These are phyloP conservation scores for Hemileia vastatrix DNA, from an alignment of 1,284 basidiomycete species.

Conservation along the genomic window DNA sequence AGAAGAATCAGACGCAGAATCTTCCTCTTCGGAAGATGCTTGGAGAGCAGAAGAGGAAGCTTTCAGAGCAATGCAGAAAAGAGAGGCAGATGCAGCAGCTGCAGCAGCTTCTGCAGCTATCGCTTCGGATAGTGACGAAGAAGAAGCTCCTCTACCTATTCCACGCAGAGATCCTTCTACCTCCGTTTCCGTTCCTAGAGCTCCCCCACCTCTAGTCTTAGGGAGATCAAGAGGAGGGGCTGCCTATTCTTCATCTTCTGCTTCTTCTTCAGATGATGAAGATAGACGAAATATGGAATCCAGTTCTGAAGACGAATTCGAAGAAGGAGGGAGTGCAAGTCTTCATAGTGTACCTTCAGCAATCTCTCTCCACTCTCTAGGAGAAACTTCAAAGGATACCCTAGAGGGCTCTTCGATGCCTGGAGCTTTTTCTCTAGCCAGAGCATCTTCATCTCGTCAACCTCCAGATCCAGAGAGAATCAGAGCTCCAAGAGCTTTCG, in stretches of 20 bases:
- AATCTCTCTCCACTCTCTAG: background rate
- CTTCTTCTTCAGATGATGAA: no score
- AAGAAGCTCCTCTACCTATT: background rate
- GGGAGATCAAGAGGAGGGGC: constrained; percentile 31
- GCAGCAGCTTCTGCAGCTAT: background rate
- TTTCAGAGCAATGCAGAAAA: constrained; percentile 21
- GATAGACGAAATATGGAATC: background rate
- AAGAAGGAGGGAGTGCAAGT: background rate
- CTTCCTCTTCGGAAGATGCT: constrained; percentile 29
- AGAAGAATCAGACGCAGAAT: constrained; percentile 30
- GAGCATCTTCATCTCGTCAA: background rate
- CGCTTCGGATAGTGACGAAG: constrained; percentile 18
- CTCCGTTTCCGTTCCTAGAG: constrained; percentile 23
- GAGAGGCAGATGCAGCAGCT: background rate
- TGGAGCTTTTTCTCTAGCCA: background rate
- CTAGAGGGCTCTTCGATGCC: background rate
- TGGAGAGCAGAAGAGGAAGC: constrained; percentile 30
- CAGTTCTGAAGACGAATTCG: background rate
- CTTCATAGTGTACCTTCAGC: background rate
- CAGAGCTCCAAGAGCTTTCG: background rate
- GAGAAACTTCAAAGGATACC: background rate
- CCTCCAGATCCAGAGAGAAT: background rate
- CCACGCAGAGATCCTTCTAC: background rate
- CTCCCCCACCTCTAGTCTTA: constrained; percentile 30
- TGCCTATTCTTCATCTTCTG: constrained; percentile 30